These are phyloP conservation scores for Calycina herbarum DNA, from an alignment of 2,329 filamentous ascomycete species.

Conservation along the genomic window DNA sequence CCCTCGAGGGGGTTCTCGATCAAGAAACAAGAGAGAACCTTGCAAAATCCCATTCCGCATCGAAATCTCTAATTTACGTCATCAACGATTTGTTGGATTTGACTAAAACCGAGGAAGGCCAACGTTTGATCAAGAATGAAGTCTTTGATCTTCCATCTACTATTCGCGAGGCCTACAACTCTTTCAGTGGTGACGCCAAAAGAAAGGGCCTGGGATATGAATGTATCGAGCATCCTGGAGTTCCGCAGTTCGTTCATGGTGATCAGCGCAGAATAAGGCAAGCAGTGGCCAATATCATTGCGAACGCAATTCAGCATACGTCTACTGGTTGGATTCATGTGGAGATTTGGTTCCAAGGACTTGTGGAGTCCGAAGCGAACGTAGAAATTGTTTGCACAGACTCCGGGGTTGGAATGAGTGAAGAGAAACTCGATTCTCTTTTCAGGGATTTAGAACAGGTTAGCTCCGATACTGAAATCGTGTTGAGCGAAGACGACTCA, in stretches of 20 bases:
- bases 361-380: slow-evolving; percentile 54
- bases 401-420: slow-evolving; percentile 72
- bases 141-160: slow-evolving; percentile 71
- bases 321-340: slow-evolving; percentile 65
- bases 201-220: slow-evolving; percentile 74
- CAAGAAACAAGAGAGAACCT: slow-evolving; percentile 83
- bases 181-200: slow-evolving; percentile 71
- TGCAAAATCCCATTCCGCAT: slow-evolving; percentile 82
- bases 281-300: slow-evolving; percentile 77
- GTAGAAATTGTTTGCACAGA: slow-evolving; percentile 77
- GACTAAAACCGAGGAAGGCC: slow-evolving; percentile 84
- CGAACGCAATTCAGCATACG: slow-evolving; percentile 84
- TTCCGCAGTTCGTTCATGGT: slow-evolving; percentile 72
- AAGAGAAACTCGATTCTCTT: slow-evolving; percentile 53
- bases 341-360: slow-evolving; percentile 63
- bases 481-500: slow-evolving; percentile 13
- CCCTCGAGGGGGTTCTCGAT: slow-evolving; percentile 77
- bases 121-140: slow-evolving; percentile 76
- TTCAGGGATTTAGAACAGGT: slow-evolving; percentile 63
- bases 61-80: slow-evolving; percentile 88
- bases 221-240: slow-evolving; percentile 63
- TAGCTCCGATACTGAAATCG: slow-evolving; percentile 45
- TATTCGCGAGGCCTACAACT: slow-evolving; percentile 73
- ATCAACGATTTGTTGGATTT: slow-evolving; percentile 90
- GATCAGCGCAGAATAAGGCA: slow-evolving; percentile 81